Conservation (phyloP, 768 basidiomycete species). For the Mrakia blollopis region DNA sequence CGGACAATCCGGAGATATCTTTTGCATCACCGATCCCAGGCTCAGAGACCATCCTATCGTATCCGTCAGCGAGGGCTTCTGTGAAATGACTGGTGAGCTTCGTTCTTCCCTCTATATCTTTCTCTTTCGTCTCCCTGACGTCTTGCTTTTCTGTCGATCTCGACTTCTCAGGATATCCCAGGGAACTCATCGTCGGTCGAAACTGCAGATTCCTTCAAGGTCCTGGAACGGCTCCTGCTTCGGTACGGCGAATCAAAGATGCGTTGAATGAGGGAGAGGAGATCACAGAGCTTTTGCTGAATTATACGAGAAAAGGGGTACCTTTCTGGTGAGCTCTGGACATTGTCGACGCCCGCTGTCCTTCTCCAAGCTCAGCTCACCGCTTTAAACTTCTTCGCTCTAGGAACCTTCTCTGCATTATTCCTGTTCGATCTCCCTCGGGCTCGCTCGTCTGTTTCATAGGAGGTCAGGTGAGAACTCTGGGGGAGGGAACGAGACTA, state of each 20-base stretch:
- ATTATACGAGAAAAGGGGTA: background rate
- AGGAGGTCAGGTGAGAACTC: constrained; percentile 24
- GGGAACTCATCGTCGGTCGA: constrained; percentile 9
- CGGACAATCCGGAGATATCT: background rate
- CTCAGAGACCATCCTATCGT: constrained; percentile 28
- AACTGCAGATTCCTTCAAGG: constrained; percentile 31
- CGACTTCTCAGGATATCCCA: too few relatives aligned
- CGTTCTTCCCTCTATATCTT: too few relatives aligned
- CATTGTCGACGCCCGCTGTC: too few relatives aligned
- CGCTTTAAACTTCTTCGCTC: too few relatives aligned
- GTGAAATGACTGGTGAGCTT: background rate
- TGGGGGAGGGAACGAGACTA: too few relatives aligned
- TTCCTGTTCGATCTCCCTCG: constrained; percentile 9
- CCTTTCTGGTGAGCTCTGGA: background rate
- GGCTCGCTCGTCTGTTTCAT: constrained; percentile 23
- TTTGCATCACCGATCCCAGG: constrained; percentile 11
- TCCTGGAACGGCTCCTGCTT: constrained; percentile 17
- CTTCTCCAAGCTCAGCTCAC: too few relatives aligned
- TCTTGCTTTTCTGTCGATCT: too few relatives aligned
- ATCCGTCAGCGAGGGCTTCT: background rate
- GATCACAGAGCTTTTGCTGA: constrained; percentile 18
- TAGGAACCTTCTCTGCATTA: constrained; percentile 23
- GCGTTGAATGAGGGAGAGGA: constrained; percentile 23
- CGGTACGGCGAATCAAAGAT: constrained; percentile 14
- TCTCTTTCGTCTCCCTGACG: too few relatives aligned